phyloP scores from a whole-genome alignment of 2,329 filamentous ascomycete species.

The Stagonosporopsis tanaceti region DNA sequence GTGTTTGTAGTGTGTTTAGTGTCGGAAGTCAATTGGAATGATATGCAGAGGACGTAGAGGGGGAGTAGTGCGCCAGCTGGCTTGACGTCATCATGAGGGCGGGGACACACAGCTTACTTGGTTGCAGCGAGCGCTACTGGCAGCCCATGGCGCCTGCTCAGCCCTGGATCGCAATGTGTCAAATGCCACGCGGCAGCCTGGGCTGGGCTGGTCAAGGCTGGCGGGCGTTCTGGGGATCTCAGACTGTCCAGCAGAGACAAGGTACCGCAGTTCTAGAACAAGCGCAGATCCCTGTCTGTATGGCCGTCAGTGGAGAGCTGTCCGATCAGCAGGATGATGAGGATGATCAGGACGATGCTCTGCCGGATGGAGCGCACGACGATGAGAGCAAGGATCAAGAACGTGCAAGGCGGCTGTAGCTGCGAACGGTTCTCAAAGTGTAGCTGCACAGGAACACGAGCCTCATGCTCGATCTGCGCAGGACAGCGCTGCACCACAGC shows the following conservation, averaged over 20 bases:
- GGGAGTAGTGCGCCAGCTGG: slow-evolving; percentile 7
- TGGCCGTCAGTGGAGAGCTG: neutral
- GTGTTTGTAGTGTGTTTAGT: slow-evolving; percentile 13
- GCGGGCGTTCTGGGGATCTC: neutral
- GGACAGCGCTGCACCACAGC: no score
- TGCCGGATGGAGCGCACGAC: neutral
- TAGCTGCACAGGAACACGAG: no score
- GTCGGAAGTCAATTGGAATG: slow-evolving; percentile 11
- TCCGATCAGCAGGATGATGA: no score
- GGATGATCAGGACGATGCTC: no score
- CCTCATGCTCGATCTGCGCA: no score
- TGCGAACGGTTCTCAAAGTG: no score
- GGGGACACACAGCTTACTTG: slow-evolving; percentile 15
- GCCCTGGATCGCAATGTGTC: slow-evolving; percentile 9
- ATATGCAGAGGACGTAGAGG: slow-evolving; percentile 13
- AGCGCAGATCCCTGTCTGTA: neutral
- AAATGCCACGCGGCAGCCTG: slow-evolving; percentile 11
- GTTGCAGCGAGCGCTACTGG: slow-evolving; percentile 6
- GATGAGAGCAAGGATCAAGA: neutral
- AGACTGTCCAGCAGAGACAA: neutral
- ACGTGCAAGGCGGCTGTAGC: no score
- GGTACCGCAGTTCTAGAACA: slow-evolving; percentile 7
- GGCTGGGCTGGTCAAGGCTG: slow-evolving; percentile 8
- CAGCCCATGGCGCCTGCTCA: slow-evolving; percentile 3
- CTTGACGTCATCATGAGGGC: slow-evolving; percentile 13